A percentile compares a stretch with the other conserved stretches of the same genome.
phyloP scores from a whole-genome alignment of 140 eudicot genomes.

The Anethum foeniculum region DNA sequence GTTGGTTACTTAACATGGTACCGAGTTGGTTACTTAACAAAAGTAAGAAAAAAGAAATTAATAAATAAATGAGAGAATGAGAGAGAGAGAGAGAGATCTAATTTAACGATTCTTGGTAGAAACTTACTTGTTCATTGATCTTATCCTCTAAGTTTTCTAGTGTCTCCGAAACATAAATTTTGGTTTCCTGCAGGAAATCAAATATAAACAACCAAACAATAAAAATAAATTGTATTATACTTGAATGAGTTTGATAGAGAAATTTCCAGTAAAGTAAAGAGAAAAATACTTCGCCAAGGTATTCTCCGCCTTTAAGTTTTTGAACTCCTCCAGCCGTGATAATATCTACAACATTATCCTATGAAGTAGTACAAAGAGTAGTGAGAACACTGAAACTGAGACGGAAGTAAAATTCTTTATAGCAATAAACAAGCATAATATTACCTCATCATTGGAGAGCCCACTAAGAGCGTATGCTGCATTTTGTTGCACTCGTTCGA shows the following conservation, averaged over 20 bases:
- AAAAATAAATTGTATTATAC: background rate
- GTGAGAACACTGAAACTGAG: slow-evolving; percentile 14
- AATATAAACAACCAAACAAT: background rate
- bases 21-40: too few species aligned
- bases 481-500: slow-evolving; percentile 79
- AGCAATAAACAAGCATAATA: background rate
- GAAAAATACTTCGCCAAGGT: slow-evolving; percentile 50
- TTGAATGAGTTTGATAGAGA: background rate
- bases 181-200: slow-evolving; percentile 57
- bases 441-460: slow-evolving; percentile 85
- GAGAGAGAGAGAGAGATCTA: too few species aligned
- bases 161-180: slow-evolving; percentile 73
- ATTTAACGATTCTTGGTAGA: too few species aligned
- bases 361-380: slow-evolving; percentile 6
- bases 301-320: slow-evolving; percentile 73
- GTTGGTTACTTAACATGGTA: background rate
- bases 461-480: slow-evolving; percentile 89
- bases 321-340: slow-evolving; percentile 75
- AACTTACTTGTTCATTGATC: slow-evolving; percentile 72
- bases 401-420: background rate
- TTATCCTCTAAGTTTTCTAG: slow-evolving; percentile 74
- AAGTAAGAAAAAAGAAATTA: too few species aligned
- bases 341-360: slow-evolving; percentile 83
- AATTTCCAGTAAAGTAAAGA: background rate
- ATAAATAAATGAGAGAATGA: too few species aligned